phyloP scores from a whole-genome alignment of 1,139 yeast species.

The Yamadazyma epiphylla region DNA sequence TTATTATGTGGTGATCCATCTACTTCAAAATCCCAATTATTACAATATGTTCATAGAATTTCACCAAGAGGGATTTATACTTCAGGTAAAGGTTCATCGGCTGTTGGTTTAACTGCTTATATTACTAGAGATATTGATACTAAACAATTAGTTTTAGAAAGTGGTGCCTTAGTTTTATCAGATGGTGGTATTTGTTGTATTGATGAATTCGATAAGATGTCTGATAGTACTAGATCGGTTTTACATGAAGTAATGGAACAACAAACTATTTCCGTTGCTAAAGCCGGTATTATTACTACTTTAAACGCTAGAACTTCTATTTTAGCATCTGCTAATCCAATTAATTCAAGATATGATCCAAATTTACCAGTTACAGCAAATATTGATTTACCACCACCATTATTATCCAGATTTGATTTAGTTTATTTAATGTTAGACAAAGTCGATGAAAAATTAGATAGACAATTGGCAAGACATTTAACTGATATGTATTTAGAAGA shows the following conservation, averaged over 20 bases:
- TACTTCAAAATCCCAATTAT: constrained; percentile 89
- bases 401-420: constrained; percentile 88
- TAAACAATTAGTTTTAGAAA: constrained; percentile 85
- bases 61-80: constrained; percentile 98
- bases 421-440: constrained; percentile 90
- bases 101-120: constrained; percentile 97
- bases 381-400: constrained; percentile 94
- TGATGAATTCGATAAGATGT: constrained; percentile 98
- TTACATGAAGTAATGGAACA: constrained; percentile 99
- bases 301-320: constrained; percentile 94
- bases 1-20: constrained; percentile 97
- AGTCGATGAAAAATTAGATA: constrained; percentile 81
- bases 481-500: constrained; percentile 93
- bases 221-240: constrained; percentile 89
- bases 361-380: constrained; percentile 89
- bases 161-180: constrained; percentile 93
- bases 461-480: constrained; percentile 84
- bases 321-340: constrained; percentile 97
- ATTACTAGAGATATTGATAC: constrained; percentile 93
- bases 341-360: constrained; percentile 92
- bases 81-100: constrained; percentile 98
- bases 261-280: constrained; percentile 95
- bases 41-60: constrained; percentile 92
- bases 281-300: constrained; percentile 96
- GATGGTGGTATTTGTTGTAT: constrained; percentile 99